Evolutionary conservation across 768 basidiomycete genomes (phyloP).

Genomic region (Butyriboletus loyo): DNA sequence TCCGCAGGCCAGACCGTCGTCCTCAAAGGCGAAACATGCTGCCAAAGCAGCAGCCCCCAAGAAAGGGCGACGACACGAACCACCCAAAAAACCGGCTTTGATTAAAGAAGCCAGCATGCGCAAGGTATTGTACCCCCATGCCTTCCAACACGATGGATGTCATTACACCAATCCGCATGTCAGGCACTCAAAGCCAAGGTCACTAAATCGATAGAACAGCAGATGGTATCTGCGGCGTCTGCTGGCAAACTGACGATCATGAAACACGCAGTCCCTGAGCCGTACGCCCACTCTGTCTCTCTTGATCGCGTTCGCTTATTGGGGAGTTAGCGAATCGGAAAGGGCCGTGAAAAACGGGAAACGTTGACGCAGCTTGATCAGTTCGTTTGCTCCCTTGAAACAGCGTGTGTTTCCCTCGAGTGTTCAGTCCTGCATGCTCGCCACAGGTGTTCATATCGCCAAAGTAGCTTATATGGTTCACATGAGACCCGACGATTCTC

Average conservation of each 20-base stretch:
- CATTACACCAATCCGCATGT: not conserved
- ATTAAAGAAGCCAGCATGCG: constrained; percentile 77
- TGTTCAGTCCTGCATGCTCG: not conserved
- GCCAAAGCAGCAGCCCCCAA: constrained; percentile 68
- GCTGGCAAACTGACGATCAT: constrained; percentile 90
- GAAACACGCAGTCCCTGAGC: constrained; percentile 53
- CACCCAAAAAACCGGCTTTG: constrained; percentile 76
- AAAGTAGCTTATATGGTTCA: not conserved
- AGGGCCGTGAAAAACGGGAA: constrained; percentile 17
- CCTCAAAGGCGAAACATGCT: constrained; percentile 49
- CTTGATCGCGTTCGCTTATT: constrained; percentile 1
- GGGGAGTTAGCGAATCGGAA: constrained; percentile 17
- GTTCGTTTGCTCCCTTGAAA: not conserved
- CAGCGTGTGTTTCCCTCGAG: constrained; percentile 2
- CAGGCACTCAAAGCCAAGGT: constrained; percentile 88
- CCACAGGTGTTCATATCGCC: constrained; percentile 2
- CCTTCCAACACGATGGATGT: not conserved
- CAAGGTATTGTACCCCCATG: constrained; percentile 46
- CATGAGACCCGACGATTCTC: not conserved
- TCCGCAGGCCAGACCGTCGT: constrained; percentile 51
- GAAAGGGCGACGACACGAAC: constrained; percentile 74
- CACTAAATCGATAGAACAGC: constrained; percentile 85
- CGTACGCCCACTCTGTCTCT: constrained; percentile 17
- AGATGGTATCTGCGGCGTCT: constrained; percentile 88
- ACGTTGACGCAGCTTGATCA: constrained; percentile 11